Percentiles rank a stretch among this genome's conserved stretches.
phyloP scores from a whole-genome alignment of 192 early-diverging fungal genomes.

The Coemansia sp. region DNA sequence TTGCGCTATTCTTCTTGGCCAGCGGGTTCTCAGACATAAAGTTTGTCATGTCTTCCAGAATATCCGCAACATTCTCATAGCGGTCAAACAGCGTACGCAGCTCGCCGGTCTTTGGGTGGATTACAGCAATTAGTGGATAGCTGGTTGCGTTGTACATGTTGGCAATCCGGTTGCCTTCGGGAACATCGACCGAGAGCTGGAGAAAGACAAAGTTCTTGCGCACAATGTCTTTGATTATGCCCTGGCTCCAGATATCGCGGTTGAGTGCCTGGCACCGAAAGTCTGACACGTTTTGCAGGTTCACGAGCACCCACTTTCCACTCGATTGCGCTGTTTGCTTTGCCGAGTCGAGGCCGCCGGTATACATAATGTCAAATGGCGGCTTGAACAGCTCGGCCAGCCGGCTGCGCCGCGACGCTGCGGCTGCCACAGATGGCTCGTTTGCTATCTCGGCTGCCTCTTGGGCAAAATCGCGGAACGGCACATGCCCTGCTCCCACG shows the following conservation, averaged over 20 bases:
- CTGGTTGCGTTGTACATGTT: slow-evolving; percentile 67
- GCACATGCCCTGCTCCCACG: slow-evolving; percentile 40
- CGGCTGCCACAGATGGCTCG: slow-evolving; percentile 12
- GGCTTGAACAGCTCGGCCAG: slow-evolving; percentile 81
- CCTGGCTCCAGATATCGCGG: slow-evolving; percentile 90
- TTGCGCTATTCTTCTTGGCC: slow-evolving; percentile 11
- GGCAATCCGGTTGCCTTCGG: slow-evolving; percentile 68
- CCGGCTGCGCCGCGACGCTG: slow-evolving; percentile 53
- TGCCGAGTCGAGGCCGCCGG: slow-evolving; percentile 69
- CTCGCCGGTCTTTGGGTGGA: slow-evolving; percentile 90
- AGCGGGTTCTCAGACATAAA: slow-evolving; percentile 45
- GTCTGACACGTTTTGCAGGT: slow-evolving; percentile 78
- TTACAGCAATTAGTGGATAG: slow-evolving; percentile 83
- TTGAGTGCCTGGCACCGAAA: slow-evolving; percentile 88
- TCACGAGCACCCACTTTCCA: slow-evolving; percentile 82
- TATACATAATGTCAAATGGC: slow-evolving; percentile 84
- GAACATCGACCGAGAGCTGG: slow-evolving; percentile 65
- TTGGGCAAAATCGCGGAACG: slow-evolving; percentile 65
- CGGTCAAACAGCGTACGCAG: slow-evolving; percentile 69
- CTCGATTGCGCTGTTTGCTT: slow-evolving; percentile 58
- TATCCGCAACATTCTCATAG: slow-evolving; percentile 58
- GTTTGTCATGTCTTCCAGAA: slow-evolving; percentile 68
- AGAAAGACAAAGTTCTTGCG: slow-evolving; percentile 81
- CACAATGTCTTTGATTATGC: slow-evolving; percentile 72
- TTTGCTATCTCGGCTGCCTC: slow-evolving; percentile 60